phyloP scores from a whole-genome alignment of 2,329 filamentous ascomycete species.

The Reticulascus tulasneorum region DNA sequence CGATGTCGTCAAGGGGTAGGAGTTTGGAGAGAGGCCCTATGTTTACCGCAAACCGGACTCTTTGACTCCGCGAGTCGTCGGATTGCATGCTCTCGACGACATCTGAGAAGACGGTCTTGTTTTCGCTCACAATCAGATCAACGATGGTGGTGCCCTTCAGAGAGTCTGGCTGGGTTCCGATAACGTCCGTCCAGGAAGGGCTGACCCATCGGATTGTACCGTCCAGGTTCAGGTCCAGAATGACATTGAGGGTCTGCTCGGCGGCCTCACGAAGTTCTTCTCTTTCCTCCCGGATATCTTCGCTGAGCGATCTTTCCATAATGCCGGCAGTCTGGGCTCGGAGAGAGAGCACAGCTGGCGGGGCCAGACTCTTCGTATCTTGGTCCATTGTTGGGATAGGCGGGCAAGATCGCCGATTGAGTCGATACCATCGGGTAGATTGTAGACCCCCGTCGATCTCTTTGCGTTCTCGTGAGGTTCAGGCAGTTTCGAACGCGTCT shows the following conservation, averaged over 20 bases:
- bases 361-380: constrained; percentile 40
- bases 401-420: constrained; percentile 23
- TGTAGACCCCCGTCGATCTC: no score
- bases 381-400: constrained; percentile 39
- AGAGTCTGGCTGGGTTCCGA: constrained; percentile 71
- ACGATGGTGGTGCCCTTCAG: constrained; percentile 75
- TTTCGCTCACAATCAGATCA: constrained; percentile 73
- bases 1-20: constrained; percentile 38
- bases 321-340: constrained; percentile 42
- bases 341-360: constrained; percentile 50
- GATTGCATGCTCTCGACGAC: constrained; percentile 84
- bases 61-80: constrained; percentile 89
- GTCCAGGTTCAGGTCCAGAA: constrained; percentile 88
- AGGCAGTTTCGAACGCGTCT: no score
- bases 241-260: constrained; percentile 93
- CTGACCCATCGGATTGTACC: constrained; percentile 93
- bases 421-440: constrained; percentile 27
- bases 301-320: constrained; percentile 69
- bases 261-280: constrained; percentile 93
- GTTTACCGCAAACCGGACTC: constrained; percentile 74
- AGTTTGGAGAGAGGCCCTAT: constrained; percentile 68
- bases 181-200: constrained; percentile 90
- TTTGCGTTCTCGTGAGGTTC: no score
- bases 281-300: constrained; percentile 88
- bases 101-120: constrained; percentile 75